Conservation (phyloP, 345 rosid genomes). For the Clausena lansium region DNA sequence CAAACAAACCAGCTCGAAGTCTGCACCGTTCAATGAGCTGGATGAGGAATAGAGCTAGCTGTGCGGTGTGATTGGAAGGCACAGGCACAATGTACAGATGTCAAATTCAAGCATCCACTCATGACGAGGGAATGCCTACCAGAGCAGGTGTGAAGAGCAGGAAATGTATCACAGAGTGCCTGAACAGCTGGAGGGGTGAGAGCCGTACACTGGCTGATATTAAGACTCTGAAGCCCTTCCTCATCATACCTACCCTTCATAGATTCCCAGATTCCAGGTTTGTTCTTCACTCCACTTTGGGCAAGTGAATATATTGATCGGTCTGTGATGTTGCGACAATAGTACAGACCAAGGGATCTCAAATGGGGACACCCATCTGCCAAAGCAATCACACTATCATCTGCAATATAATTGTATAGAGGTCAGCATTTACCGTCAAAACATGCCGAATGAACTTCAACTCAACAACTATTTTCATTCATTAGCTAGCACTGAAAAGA, state of each 20-base stretch:
- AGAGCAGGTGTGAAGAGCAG: conserved; percentile 93
- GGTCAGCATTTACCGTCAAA: neutral
- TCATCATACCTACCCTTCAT: conserved; percentile 47
- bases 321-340: conserved; percentile 89
- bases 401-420: conserved; percentile 34
- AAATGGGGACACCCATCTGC: conserved; percentile 76
- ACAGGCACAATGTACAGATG: conserved; percentile 93
- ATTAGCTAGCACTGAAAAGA: neutral
- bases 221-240: conserved; percentile 86
- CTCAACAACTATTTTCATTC: neutral
- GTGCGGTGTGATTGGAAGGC: conserved; percentile 69
- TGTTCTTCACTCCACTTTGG: conserved; percentile 64
- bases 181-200: conserved; percentile 94
- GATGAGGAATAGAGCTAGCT: conserved; percentile 33
- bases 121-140: conserved; percentile 95
- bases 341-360: conserved; percentile 80
- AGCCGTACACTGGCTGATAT: conserved; percentile 97
- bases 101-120: conserved; percentile 88
- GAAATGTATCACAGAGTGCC: conserved; percentile 87
- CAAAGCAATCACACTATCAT: conserved; percentile 84
- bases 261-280: conserved; percentile 55
- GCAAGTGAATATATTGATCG: conserved; percentile 84
- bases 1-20: neutral
- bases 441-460: neutral
- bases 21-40: conserved; percentile 47